Percentiles rank a stretch among this genome's conserved stretches.
Evolutionary conservation across 129 eudicot genomes (phyloP).

Genomic region (Scalesia atractyloides): DNA sequence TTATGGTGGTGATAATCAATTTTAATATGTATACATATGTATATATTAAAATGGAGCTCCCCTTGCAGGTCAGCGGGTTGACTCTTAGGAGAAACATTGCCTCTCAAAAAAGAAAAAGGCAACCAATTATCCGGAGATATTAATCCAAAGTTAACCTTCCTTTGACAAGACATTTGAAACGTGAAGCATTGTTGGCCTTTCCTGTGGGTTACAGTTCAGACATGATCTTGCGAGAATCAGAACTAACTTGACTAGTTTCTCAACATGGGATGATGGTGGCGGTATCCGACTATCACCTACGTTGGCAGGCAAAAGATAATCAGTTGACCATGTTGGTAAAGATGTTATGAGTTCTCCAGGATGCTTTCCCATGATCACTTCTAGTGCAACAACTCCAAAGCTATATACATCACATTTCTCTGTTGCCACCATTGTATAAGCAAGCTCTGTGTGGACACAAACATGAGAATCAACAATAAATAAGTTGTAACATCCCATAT

Average conservation of each 20-base stretch:
- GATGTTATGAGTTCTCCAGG: constrained; percentile 23
- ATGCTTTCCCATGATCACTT: constrained; percentile 34
- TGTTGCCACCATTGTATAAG: constrained; percentile 24
- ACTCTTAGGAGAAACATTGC: no score
- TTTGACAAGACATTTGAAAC: constrained; percentile 19
- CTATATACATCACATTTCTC: constrained; percentile 22
- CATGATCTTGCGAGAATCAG: constrained; percentile 6
- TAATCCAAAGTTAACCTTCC: background rate
- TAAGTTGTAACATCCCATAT: no score
- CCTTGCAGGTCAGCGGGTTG: no score
- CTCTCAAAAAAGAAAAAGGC: no score
- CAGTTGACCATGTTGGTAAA: background rate
- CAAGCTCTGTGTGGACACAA: constrained; percentile 27
- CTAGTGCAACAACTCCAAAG: constrained; percentile 28
- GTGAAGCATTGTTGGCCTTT: constrained; percentile 27
- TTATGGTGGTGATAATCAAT: no score
- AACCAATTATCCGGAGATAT: background rate
- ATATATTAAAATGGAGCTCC: no score
- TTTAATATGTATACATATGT: no score
- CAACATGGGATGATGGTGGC: constrained; percentile 17
- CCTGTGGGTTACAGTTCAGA: constrained; percentile 10
- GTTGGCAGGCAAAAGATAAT: constrained; percentile 3
- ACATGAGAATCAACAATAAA: background rate
- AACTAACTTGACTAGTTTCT: constrained; percentile 9
- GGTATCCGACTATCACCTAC: constrained; percentile 31